phyloP scores from a whole-genome alignment of 306 rosid species.

The Citrullus colocynthis region DNA sequence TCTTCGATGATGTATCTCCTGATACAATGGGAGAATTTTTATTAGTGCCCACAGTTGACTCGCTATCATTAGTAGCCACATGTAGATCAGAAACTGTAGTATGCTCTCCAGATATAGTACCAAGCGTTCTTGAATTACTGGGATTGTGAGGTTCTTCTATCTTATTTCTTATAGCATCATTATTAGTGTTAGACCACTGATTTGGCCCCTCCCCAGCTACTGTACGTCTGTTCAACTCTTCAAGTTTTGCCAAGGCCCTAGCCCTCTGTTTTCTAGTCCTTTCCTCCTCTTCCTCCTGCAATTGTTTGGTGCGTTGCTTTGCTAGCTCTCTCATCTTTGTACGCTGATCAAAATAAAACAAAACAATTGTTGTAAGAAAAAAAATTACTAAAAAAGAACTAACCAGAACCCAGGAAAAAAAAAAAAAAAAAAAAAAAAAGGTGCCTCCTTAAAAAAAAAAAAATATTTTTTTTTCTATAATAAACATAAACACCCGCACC shows the following conservation, averaged over 20 bases:
- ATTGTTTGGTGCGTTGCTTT: slow-evolving; percentile 63
- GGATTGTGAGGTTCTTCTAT: slow-evolving; percentile 34
- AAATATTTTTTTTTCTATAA: too few species aligned
- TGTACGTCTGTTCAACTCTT: slow-evolving; percentile 58
- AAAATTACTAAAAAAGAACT: slow-evolving; percentile 3
- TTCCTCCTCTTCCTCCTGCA: slow-evolving; percentile 89
- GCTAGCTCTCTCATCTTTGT: slow-evolving; percentile 58
- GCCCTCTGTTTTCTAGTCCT: slow-evolving; percentile 58
- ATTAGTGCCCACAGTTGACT: slow-evolving; percentile 16
- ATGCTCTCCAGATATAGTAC: slow-evolving; percentile 18
- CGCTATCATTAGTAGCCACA: slow-evolving; percentile 20
- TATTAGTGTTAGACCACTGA: slow-evolving; percentile 25
- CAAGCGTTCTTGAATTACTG: slow-evolving; percentile 16
- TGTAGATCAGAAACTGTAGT: slow-evolving; percentile 20
- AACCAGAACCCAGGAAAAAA: not conserved
- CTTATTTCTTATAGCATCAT: slow-evolving; percentile 33
- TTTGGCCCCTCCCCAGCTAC: slow-evolving; percentile 32
- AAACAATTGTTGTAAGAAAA: slow-evolving; percentile 1
- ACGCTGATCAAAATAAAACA: slow-evolving; percentile 35
- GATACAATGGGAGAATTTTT: slow-evolving; percentile 25
- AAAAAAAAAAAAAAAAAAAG: too few species aligned
- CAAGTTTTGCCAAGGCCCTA: slow-evolving; percentile 69
- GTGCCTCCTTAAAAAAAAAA: too few species aligned
- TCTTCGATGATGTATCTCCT: slow-evolving; percentile 21
- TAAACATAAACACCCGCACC: too few species aligned